phyloP scores from a whole-genome alignment of 352 stramenopile genomes.

The Pythium monospermum region DNA sequence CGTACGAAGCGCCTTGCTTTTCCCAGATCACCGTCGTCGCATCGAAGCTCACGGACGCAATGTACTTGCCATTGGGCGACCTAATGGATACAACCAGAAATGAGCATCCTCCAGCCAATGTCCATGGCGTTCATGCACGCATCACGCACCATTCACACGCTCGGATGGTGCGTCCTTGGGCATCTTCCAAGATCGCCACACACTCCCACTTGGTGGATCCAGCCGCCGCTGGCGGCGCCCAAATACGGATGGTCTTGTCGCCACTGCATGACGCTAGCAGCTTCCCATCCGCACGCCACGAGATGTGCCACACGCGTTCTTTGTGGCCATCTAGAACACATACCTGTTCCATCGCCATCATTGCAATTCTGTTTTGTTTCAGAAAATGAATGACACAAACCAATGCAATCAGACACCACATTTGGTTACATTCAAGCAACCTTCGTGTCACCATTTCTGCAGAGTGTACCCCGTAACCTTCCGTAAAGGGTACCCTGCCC shows the following conservation, averaged over 20 bases:
- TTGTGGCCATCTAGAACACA: conserved; percentile 76
- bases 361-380: too few species aligned
- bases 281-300: conserved; percentile 83
- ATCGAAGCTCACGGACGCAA: conserved; percentile 97
- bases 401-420: background rate
- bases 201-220: conserved; percentile 75
- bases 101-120: background rate
- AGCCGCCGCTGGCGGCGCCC: conserved; percentile 29
- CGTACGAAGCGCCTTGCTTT: conserved; percentile 82
- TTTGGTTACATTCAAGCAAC: conserved; percentile 16
- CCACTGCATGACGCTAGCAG: conserved; percentile 88
- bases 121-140: conserved; percentile 3
- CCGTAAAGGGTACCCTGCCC: conserved; percentile 3
- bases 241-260: conserved; percentile 87
- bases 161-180: conserved; percentile 93
- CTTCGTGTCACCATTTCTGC: too few species aligned
- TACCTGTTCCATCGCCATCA: conserved; percentile 36
- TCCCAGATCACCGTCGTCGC: conserved; percentile 94
- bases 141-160: conserved; percentile 88
- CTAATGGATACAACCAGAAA: conserved; percentile 23
- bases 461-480: too few species aligned
- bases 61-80: conserved; percentile 68
- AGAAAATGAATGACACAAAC: too few species aligned
- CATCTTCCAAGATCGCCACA: conserved; percentile 90
- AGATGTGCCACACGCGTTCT: conserved; percentile 90